These are phyloP conservation scores for Fusarium irregulare DNA, from an alignment of 2,329 filamentous ascomycete species.

Conservation along the genomic window DNA sequence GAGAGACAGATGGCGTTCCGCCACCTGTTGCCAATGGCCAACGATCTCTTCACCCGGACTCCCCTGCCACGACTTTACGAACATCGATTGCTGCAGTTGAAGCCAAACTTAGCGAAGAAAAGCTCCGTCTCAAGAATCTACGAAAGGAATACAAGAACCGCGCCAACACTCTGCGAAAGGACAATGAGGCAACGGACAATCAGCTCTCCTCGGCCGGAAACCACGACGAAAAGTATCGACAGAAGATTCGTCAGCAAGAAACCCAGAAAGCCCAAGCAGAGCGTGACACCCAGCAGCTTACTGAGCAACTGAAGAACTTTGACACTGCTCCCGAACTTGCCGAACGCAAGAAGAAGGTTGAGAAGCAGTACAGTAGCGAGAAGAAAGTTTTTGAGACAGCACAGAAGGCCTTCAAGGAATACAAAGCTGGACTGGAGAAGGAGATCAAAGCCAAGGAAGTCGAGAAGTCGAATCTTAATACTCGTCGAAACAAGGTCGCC, in stretches of 20 bases:
- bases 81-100: slow-evolving; percentile 81
- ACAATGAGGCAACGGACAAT: slow-evolving; percentile 75
- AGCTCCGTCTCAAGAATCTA: slow-evolving; percentile 73
- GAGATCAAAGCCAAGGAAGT: slow-evolving; percentile 71
- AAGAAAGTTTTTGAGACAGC: slow-evolving; percentile 70
- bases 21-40: slow-evolving; percentile 58
- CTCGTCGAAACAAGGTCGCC: slow-evolving; percentile 78
- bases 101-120: slow-evolving; percentile 75
- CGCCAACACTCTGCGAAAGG: slow-evolving; percentile 74
- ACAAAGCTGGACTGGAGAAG: slow-evolving; percentile 71
- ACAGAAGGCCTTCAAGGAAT: slow-evolving; percentile 64
- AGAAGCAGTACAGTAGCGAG: slow-evolving; percentile 65
- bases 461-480: slow-evolving; percentile 71
- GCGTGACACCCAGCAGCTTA: slow-evolving; percentile 65
- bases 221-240: slow-evolving; percentile 79
- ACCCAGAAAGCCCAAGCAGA: slow-evolving; percentile 77
- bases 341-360: slow-evolving; percentile 65
- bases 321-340: slow-evolving; percentile 73
- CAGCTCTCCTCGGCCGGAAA: slow-evolving; percentile 76
- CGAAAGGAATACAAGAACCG: slow-evolving; percentile 81
- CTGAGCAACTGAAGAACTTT: slow-evolving; percentile 70
- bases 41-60: slow-evolving; percentile 76
- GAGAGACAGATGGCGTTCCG: slow-evolving; percentile 47
- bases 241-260: slow-evolving; percentile 79
- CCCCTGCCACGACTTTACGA: slow-evolving; percentile 79